Evolutionary conservation across 2,329 filamentous ascomycete genomes (phyloP), one percentile per base, ranked within the genome.

Genomic region (Fusarium tricinctum): DNA sequence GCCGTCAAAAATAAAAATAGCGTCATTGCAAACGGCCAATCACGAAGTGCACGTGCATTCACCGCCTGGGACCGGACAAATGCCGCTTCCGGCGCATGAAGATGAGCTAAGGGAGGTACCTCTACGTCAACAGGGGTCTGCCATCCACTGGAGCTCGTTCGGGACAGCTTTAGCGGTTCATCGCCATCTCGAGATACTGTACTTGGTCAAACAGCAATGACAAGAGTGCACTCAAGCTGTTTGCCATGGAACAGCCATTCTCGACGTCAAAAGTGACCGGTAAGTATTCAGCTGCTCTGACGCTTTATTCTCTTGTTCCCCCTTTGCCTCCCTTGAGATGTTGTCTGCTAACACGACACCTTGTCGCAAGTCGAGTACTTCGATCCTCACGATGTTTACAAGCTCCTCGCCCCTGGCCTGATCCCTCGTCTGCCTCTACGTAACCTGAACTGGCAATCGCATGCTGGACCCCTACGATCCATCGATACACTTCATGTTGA

Each of bases 381-480:
- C 82, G 96, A 99, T 81, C 95, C 96, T 53, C 92, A 93, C 77
- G 91, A 92, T 74, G 87, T 98, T 68, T 98, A 95, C 81, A 89
- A 92, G 61, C 86, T 95, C 52, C 84, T 98, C 43, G 90, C 91
- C 13, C 89, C 92, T 4, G 89, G 94, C 59, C 84, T 99, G 59
- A 85, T 92, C 40, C 85, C 91, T 42, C 91, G 92, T 55, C 85
- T 98, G 0, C 96, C 96, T 33, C 85, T 99, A 38, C 91, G 90
- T 68, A 97, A 98, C 75, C 88, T 99, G 45, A 93, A 98, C 76
- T 99, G 96, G 96, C 97, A 98, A 79, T 97, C 96, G 15, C 93
- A 97, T 64, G 91, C 91, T 28, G 91, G 96, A 1, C 96, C 96
- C 4, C 83, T 98, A 35, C 91, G 96, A 70, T 97, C 96, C 15